Base-by-base conservation (phyloP, 1,284 basidiomycete species). In the Gomphus bonarii region DNA sequence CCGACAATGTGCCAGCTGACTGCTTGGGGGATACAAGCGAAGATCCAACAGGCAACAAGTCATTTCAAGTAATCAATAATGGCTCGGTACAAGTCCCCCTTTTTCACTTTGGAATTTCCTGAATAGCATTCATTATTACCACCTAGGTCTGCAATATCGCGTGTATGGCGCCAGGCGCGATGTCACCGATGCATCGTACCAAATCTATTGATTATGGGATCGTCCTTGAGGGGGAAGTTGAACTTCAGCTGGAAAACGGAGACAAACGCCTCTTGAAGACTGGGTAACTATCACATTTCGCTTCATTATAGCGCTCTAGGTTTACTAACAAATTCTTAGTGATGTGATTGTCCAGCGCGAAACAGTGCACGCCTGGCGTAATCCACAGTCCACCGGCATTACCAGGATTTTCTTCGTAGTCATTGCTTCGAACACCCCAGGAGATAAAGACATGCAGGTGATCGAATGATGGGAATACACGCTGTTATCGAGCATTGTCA, bases 171-270 rank as follows among this genome's bases (percentile, higher is more conserved):
- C 54, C 54, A 25, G 54, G 54, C 9, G 2, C 25, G n/a, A 10
- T 6, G 5, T 7, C 28, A 1, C 54, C 54, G 14, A 55, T 55
- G 54, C 54, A 55, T 30, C 18, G 12, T 18, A 55, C 54, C 20
- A 46, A 55, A 38, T 47, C 54, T 30, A 47, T 55, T 22, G 54
- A 55, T 48, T 55, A 55, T 36, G 54, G 16, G 1, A 28, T 55
- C 22, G 12, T 55, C n/a, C 42, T 55, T 6, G 54, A 55, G 2
- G 54, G 54, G 20, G 54, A 55, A 48, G 25, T 55, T 20, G 44
- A 48, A 12, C 42, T 55, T 14, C 31, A 48, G 14, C 43, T 55
- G 11, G 54, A 55, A 22, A 55, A 11, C 48, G 54, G 54, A 1
- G 54, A 55, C 8, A 22, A 33, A 38, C 11, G 31, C 3, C n/a